Conservation (phyloP, 805 yeast species). For the Wickerhamiella shivajii region DNA sequence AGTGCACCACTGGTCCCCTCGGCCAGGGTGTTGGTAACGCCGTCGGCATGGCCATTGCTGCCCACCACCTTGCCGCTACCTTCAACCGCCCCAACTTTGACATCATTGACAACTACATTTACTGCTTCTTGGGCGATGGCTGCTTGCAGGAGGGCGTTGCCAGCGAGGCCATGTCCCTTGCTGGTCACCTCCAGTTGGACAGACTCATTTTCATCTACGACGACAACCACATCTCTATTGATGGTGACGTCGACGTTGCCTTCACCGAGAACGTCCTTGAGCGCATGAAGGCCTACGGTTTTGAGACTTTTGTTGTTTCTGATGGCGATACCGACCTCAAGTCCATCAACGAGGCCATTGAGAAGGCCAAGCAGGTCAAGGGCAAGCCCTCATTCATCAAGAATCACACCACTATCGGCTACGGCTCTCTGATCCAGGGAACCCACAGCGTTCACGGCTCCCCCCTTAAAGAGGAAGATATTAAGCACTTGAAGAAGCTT, state of each 20-base stretch:
- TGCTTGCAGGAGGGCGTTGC: conserved; percentile 97
- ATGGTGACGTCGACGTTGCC: conserved; percentile 77
- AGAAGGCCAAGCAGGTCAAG: conserved; percentile 57
- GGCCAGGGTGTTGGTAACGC: conserved; percentile 98
- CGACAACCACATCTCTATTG: conserved; percentile 93
- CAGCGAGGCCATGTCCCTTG: conserved; percentile 84
- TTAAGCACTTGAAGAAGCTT: conserved; percentile 66
- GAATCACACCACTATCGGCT: conserved; percentile 85
- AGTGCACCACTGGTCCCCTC: conserved; percentile 96
- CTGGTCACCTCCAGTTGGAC: conserved; percentile 89
- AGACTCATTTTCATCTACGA: conserved; percentile 93
- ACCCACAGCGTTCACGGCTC: conserved; percentile 92
- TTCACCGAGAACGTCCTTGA: conserved; percentile 83
- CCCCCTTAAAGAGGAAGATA: conserved; percentile 87
- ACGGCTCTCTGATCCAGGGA: conserved; percentile 74
- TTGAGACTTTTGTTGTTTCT: conserved; percentile 68
- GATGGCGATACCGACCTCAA: conserved; percentile 70
- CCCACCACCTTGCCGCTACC: conserved; percentile 78
- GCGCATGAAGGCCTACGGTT: conserved; percentile 85
- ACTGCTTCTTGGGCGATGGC: conserved; percentile 85
- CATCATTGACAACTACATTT: conserved; percentile 63
- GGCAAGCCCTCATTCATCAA: conserved; percentile 85
- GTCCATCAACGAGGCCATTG: conserved; percentile 61
- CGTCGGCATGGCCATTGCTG: conserved; percentile 93
- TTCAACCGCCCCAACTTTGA: conserved; percentile 77